phyloP scores from a whole-genome alignment of 2,329 filamentous ascomycete genomes.

The Macroventuria anomochaeta region DNA sequence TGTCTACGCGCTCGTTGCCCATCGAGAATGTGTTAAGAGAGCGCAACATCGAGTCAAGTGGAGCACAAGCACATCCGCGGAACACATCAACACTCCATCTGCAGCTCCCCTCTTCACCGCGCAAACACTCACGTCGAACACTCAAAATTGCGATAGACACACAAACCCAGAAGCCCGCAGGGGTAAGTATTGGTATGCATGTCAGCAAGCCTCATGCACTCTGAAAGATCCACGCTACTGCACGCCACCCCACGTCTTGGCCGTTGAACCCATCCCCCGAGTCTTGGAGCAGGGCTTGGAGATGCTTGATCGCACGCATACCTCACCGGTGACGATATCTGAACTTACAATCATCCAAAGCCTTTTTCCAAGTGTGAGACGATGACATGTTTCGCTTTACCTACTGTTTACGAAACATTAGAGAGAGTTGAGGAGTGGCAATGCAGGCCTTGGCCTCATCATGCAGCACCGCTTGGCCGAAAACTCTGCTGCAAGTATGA shows the following conservation, averaged over 20 bases:
- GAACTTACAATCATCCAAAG: no score
- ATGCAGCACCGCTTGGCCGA: conserved; percentile 10
- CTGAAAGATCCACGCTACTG: neutral
- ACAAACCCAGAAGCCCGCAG: neutral
- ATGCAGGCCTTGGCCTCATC: conserved; percentile 8
- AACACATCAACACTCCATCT: neutral
- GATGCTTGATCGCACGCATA: conserved; percentile 8
- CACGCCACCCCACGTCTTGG: conserved; percentile 5
- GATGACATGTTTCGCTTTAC: no score
- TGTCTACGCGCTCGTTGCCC: no score
- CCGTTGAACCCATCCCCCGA: neutral
- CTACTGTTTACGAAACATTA: no score
- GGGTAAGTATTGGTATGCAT: conserved; percentile 9
- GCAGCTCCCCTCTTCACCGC: neutral
- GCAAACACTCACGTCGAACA: neutral
- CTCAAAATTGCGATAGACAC: neutral
- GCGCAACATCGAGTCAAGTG: no score
- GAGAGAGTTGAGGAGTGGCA: no score
- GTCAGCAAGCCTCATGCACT: conserved; percentile 4
- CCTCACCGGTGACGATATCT: neutral
- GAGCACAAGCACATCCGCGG: neutral
- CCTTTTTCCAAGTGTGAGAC: no score
- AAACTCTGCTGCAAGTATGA: conserved; percentile 7
- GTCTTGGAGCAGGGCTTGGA: conserved; percentile 6
- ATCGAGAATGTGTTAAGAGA: no score